Evolutionary conservation across 2,329 filamentous ascomycete species (phyloP), one percentile per base, ranked within the genome.

Genomic region (Talaromyces sp.): DNA sequence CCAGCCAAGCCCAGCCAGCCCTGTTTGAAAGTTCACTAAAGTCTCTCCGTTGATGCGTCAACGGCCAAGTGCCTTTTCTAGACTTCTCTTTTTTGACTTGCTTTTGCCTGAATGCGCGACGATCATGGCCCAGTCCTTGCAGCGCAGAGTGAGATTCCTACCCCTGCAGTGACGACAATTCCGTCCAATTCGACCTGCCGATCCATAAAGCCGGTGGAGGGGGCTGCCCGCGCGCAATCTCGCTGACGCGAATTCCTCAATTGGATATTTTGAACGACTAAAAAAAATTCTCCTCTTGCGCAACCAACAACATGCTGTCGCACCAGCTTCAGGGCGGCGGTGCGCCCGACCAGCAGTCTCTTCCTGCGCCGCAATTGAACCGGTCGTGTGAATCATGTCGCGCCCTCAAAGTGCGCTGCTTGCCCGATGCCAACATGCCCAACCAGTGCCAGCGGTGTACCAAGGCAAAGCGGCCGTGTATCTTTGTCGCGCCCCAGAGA

Each of bases 361-460:
- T 62, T 56, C 66, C 68, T 50, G 50, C 68, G 43, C 69, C 65
- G 58, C 72, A 73, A 62, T 62, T 75, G 31, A 75, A 75, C 55
- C 66, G 72, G 49, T 75, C 72, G 9, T 75, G 72, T 57, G 72
- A 75, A 66, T 73, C 72, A 7, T 75, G 72, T 43, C 68, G 72
- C 63, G 69, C 68, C 31, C 65, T 75, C 14, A 75, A 75, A 62
- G 72, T 75, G 9, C 72, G 72, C 55, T 75, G 72, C 63, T 64
- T 75, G 8, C 72, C 72, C 19, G 71, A 68, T 50, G 66, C 65
- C 51, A 59, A 62, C 51, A 67, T 67, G 19, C 66, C 70, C n/a
- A 73, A 69, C 49, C 71, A 73, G 58, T 75, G 72, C 50, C 72
- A 74, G 64, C 66, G 72, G 67, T 75, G 72, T 58, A 67, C 67